Evolutionary conservation across 176 grass and related monocot genomes (phyloP).

Genomic region (Zoysia pacifica): DNA sequence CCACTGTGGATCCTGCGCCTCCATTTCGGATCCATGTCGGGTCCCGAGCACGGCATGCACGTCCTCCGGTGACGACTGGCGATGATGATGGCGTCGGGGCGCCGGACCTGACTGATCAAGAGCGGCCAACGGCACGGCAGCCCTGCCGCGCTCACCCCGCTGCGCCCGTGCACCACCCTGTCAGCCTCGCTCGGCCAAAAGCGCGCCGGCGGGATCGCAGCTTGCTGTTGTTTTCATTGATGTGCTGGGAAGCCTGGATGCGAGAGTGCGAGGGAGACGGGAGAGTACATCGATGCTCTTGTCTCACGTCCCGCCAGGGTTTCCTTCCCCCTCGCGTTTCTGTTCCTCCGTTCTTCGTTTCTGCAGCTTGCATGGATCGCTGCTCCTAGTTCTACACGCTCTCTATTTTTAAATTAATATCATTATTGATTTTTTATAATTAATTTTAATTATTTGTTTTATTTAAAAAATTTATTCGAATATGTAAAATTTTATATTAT

Average conservation of each 20-base stretch:
- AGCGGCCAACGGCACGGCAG: not conserved
- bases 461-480: too few relatives aligned
- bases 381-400: not conserved
- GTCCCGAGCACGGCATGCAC: conserved; percentile 27
- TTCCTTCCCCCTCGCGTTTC: not conserved
- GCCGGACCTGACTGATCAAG: not conserved
- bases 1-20: not conserved
- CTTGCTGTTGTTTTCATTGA: too few relatives aligned
- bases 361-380: not conserved
- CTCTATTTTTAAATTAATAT: too few relatives aligned
- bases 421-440: too few relatives aligned
- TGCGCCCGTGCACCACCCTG: not conserved
- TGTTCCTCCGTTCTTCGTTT: not conserved
- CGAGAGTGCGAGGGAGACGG: too few relatives aligned
- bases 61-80: not conserved
- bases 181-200: conserved; percentile 1
- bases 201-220: not conserved
- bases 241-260: too few relatives aligned
- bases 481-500: too few relatives aligned
- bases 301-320: conserved; percentile 4
- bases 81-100: conserved; percentile 4
- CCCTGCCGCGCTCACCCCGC: not conserved
- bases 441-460: too few relatives aligned
- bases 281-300: conserved; percentile 12
- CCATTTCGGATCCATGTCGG: conserved; percentile 3